Evolutionary conservation across 805 yeast species (phyloP).

Genomic region (Blastobotrys muscicola): DNA sequence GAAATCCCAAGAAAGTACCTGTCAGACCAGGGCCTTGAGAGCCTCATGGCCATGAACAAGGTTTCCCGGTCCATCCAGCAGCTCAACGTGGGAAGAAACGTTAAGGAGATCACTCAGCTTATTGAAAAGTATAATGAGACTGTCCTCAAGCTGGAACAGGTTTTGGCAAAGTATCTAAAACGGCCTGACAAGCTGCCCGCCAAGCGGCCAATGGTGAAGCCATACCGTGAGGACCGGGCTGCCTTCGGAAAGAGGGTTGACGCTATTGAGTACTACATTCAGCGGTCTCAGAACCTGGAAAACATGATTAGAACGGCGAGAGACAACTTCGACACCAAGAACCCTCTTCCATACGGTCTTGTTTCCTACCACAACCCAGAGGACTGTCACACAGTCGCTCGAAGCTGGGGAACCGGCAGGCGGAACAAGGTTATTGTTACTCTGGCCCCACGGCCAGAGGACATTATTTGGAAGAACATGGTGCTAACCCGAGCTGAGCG

Average conservation of each 20-base stretch:
- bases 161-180: constrained; percentile 22
- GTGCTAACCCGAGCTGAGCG: constrained; percentile 22
- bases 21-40: constrained; percentile 19
- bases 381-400: constrained; percentile 20
- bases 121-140: constrained; percentile 18
- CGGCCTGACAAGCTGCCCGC: constrained; percentile 19
- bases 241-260: constrained; percentile 13
- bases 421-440: constrained; percentile 13
- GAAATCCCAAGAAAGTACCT: constrained; percentile 23
- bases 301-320: constrained; percentile 19
- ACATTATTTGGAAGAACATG: constrained; percentile 30
- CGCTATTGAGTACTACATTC: constrained; percentile 21
- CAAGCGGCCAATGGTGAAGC: constrained; percentile 16
- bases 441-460: constrained; percentile 29
- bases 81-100: constrained; percentile 23
- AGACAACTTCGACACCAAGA: constrained; percentile 10
- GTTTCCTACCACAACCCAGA: constrained; percentile 19
- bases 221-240: constrained; percentile 11
- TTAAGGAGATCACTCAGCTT: constrained; percentile 19
- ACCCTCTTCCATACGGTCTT: constrained; percentile 26
- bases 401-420: constrained; percentile 2
- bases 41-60: constrained; percentile 8
- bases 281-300: constrained; percentile 13
- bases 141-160: constrained; percentile 21
- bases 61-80: constrained; percentile 14